Evolutionary conservation across 805 yeast genomes (phyloP), one percentile per base, ranked within the genome.

Genomic region (Saitoella complicata): DNA sequence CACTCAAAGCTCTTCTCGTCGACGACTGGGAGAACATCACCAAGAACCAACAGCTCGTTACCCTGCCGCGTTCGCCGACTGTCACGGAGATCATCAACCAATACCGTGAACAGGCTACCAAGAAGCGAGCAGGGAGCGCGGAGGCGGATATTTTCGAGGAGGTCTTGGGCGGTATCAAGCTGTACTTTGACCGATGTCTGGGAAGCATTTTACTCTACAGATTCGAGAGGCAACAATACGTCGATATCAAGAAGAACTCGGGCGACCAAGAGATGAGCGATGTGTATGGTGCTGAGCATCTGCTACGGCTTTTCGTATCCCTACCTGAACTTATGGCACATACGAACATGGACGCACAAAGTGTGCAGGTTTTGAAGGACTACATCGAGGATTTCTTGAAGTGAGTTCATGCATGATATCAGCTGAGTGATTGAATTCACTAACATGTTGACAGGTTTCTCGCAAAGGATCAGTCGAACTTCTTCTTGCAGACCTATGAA

Each of bases 11-110:
- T 5, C 54, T 77, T 3, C 64, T 88, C 36, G 94, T 87, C 1
- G 86, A 84, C 58, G 97, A 88, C 64, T 88, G 97, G 98, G 95
- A 88, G 60, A 69, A 68, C 52, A 71, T 88, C 33, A 86, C 97
- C 1, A 82, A 81, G 53, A 82, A 85, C 52, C 78, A 79, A 43
- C 75, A 77, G 58, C 29, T 32, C 9, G 42, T 45, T 13, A 10
- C 10, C 9, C 59, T 87, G 38, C 95, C 95, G 0, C 66, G 74
- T 10, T 61, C 60, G 34, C 67, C 67, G 2, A 70, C 73, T 0
- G 80, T 81, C 1, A 63, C 67, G 1, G 65, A 62, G 2, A 71
- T 85, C 2, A 58, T 88, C 6, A 53, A 59, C 7, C 68, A 69
- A n/a, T 88, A 76, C 58, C 58, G 64, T 38, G 35, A 45, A 1